Conservation (phyloP, 2,329 filamentous ascomycete species). For the Beauveria pseudobassiana region DNA sequence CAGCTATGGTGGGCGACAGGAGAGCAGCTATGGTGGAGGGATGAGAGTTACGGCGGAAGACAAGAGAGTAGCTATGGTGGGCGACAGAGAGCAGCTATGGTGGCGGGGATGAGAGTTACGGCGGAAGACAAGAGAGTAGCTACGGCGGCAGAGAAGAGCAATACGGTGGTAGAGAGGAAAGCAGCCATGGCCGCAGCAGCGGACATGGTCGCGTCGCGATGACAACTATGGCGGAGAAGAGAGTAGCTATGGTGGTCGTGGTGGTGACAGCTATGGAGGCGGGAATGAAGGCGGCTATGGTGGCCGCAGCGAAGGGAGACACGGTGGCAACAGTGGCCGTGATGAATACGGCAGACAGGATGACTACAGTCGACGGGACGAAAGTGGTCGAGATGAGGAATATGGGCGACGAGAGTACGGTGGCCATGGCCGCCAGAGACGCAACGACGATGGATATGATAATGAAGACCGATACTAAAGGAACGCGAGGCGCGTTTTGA, state of each 20-base stretch:
- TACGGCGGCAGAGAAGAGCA: constrained; percentile 12
- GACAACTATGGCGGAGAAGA: constrained; percentile 6
- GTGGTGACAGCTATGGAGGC: constrained; percentile 8
- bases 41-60: constrained; percentile 18
- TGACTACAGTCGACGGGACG: neutral
- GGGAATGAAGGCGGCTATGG: neutral
- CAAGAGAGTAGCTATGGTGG: neutral
- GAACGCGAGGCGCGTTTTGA: neutral
- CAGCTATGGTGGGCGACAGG: constrained; percentile 16
- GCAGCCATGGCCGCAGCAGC: constrained; percentile 3
- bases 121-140: constrained; percentile 4
- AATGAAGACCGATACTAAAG: neutral
- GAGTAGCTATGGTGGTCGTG: neutral
- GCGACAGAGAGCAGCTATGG: neutral
- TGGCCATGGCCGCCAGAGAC: neutral
- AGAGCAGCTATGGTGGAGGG: constrained; percentile 20
- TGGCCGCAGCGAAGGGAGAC: neutral
- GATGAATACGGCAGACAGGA: neutral
- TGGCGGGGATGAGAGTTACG: neutral
- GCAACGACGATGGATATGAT: neutral
- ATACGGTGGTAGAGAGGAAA: constrained; percentile 16
- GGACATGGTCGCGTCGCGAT: constrained; percentile 13
- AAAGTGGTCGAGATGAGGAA: neutral
- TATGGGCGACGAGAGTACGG: neutral
- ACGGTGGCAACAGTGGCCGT: neutral